Evolutionary conservation across 768 basidiomycete genomes (phyloP), one percentile per base, ranked within the genome.

Genomic region (Daedalea quercina): DNA sequence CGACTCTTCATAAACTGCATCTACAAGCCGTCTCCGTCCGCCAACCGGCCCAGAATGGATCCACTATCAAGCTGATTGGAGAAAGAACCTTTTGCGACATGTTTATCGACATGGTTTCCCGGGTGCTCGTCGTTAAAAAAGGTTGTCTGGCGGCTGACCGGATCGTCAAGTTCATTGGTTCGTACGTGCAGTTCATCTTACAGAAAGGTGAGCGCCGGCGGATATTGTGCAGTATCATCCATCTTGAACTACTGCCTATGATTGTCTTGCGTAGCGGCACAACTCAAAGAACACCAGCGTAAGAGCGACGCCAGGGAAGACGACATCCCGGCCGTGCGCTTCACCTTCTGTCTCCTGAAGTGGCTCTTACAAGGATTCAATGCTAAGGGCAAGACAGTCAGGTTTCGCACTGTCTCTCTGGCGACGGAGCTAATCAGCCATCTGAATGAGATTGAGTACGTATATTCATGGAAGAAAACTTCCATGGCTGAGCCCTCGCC

Each of bases 311-410:
- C 76, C 13, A 73, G 79, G 11, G 80, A 83, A 17, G 84, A 87
- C 22, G 86, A 90, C 3, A 87, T 85, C 0, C 68, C 83, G 0
- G 76, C 81, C 0, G 76, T 89, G 0, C 75, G 90, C 55, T 89
- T 94, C 61, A 72, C 85, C 1, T 69, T 78, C 3, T 75, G 80
- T 37, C 70, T 93, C 8, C 71, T 94, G 41, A 78, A 78, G 45
- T 90, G 76, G 57, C 64, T 79, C 13, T 60, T 77, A 9, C 63
- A 69, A 35, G 79, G 78, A 3, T 78, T 78, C 65, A 57, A 64
- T 13, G 75, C 77, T 0, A 79, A 79, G 61, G 76, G 76, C 67
- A 80, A 77, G 66, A 72, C 66, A 40, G 73, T 79, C 9, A 64
- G 79, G 20, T 78, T 69, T 57, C 69, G 79, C 19, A 70, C 70